Evolutionary conservation across 2,329 filamentous ascomycete species (phyloP), one percentile per base, ranked within the genome.

Genomic region (Colletotrichum tanaceti): DNA sequence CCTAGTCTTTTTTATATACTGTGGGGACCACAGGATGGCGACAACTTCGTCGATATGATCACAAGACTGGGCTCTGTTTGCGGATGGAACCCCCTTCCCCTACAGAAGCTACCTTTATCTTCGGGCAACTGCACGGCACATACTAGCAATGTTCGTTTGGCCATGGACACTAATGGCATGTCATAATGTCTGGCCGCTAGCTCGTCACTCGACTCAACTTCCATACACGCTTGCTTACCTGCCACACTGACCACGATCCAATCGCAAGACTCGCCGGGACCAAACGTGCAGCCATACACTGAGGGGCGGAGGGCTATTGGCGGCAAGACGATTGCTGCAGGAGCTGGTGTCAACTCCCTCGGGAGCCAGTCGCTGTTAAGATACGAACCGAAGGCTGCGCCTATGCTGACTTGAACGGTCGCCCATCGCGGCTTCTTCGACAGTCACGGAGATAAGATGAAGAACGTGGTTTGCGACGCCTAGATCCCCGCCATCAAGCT

Each of bases 231-330:
- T n/a, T n/a, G 22, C 55, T 32, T 41, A 49, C 61, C 65, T 68
- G 65, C 60, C 61, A 68, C 32, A 35, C 49, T 35, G 47, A 38
- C 35, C 47, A 57, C 38, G 44, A 52, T 38, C 65, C 62, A 68
- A 65, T 68, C 62, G 65, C 62, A 62, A 68, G 57, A 43, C 50
- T 28, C 43, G n/a, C 54, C 57, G 58, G n/a, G 55, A 65, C 52
- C 49, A 44, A 55, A 59, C 43, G 35, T 65, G 49, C 39, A 44
- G 35, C 32, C 32, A 9, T 35, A 35, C 41, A 22, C n/a, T 3
- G 20, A 9, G 41, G 28, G 41, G 58, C 4, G 4, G 24, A 24
- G 32, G 38, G 41, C 32, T 4, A 20, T 52, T 50, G 24, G 22
- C 32, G 16, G 24, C 63, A 35, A 43, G 44, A 22, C 24, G 57